Evolutionary conservation across 2,329 filamentous ascomycete genomes (phyloP), one percentile per base, ranked within the genome.

Genomic region (Helotiales sp.): DNA sequence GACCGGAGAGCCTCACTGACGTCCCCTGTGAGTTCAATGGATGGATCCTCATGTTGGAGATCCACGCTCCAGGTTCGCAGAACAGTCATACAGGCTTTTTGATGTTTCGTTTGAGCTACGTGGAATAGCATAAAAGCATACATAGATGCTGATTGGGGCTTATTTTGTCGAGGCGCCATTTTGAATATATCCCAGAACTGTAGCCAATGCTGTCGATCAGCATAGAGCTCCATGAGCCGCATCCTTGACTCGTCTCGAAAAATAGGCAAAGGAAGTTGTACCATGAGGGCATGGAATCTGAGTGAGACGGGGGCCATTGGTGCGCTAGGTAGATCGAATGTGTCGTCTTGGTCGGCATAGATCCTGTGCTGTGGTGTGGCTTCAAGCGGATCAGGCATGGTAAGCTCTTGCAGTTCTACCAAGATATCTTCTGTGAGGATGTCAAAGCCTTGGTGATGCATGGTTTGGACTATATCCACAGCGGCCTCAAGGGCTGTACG

Each of bases 111-210:
- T 4, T 73, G 67, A 1, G 80, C 78, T 53, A 85, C 76, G 27
- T 75, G 67, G 13, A 70, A 63, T 67, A 83, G 87, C 25, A 85
- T 73, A 31, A 79, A 72, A 3, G 73, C 70, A 67, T 90, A 90
- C 62, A 87, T 75, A 15, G 69, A 68, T n/a, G 74, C 66, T 0
- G 80, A 79, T 19, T 86, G 81, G 1, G 75, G 65, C 8, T 71
- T 67, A 36, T 77, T 72, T 63, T 80, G 78, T 38, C 80, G 75
- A 13, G 85, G 73, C 3, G 83, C 78, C 55, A 79, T 76, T 54
- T 79, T 78, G 77, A 87, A 90, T 9, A 78, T 67, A 19, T 82
- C 76, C 85, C 84, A 88, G 66, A 89, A 84, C 5, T 75, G 74
- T 15, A 77, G 69, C 78, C 83, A 87, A 62, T 84, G 73, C 17